Base-by-base conservation (phyloP, 2,329 filamentous ascomycete genomes). In the Dactylonectria macrodidyma region DNA sequence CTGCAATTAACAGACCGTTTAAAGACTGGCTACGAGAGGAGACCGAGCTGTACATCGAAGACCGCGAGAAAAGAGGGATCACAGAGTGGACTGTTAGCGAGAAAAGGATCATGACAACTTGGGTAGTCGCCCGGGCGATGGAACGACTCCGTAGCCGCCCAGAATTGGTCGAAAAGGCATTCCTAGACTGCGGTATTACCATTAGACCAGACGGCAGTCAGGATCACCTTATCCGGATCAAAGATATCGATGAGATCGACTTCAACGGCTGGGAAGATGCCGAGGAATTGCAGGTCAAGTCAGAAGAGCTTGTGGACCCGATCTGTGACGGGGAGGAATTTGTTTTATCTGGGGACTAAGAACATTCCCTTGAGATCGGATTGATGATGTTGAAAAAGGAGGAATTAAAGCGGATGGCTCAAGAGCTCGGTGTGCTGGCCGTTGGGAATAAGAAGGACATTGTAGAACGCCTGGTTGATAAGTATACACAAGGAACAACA, bases 41-140 rank as follows among this genome's bases (percentile, higher is more conserved):
- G 10, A n/a, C 19, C 9, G 50, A 52, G 22, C 10, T 6, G 14
- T 52, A 52, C 26, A 30, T 30, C 26, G 26, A 30, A 30, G 26
- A 30, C 26, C 26, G 26, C 26, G 26, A 30, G 26, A 30, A 30
- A 30, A 30, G 26, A 30, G 50, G 50, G n/a, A 58, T 41, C 7
- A 58, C 41, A 58, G 8, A 63, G 38, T 63, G 41, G 60, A 56
- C 60, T 57, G 30, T 63, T 38, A 22, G 38, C 7, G 52, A 63
- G 34, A 63, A 63, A 63, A 22, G 60, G 51, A 47, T 57, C 46
- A 63, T 63, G 41, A 63, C 52, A 47, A 63, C 51, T 24, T 47
- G 30, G 22, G 34, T 63, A n/a, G 52, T 63, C 14, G 46, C 60
- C 36, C n/a, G 22, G 36, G 60, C 60, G 38, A 44, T 56, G 11